Evolutionary conservation across 768 basidiomycete genomes (phyloP).

Genomic region (Pleurotus djamor): DNA sequence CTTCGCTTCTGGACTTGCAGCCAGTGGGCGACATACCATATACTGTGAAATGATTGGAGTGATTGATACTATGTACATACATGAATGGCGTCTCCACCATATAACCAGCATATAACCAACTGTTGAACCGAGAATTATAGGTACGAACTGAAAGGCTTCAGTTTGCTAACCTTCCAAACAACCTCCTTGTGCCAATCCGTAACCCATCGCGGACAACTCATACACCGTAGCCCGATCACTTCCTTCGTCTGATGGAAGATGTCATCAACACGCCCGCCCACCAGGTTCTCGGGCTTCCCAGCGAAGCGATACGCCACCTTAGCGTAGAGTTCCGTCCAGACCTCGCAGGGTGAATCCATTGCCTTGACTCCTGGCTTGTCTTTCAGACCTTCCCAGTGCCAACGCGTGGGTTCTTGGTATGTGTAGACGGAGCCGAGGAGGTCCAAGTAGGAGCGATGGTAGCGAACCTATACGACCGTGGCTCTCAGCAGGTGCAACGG

Average conservation of each 20-base stretch:
- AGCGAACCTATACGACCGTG: neutral
- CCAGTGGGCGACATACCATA: too few species aligned
- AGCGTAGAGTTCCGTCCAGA: slow-evolving; percentile 3
- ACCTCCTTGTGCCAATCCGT: neutral
- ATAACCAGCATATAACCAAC: neutral
- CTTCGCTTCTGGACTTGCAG: too few species aligned
- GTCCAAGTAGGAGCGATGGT: neutral
- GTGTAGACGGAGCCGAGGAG: neutral
- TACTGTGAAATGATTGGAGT: too few species aligned
- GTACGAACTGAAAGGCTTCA: neutral
- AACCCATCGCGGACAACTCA: slow-evolving; percentile 4
- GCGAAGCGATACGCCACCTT: neutral
- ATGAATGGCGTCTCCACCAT: neutral
- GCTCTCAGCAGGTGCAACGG: neutral
- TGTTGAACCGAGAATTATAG: neutral
- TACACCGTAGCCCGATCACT: slow-evolving; percentile 2
- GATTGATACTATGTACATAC: too few species aligned
- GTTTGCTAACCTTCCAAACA: neutral
- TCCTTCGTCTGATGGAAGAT: slow-evolving; percentile 1
- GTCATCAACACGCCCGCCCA: neutral
- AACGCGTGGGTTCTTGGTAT: neutral
- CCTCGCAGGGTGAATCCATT: slow-evolving; percentile 5
- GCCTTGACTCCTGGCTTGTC: slow-evolving; percentile 4
- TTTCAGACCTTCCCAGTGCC: slow-evolving; percentile 6
- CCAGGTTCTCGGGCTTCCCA: neutral